Percentiles rank a stretch among this genome's conserved stretches.
Evolutionary conservation across 306 rosid species (phyloP).

Genomic region (Gillenia trifoliata): DNA sequence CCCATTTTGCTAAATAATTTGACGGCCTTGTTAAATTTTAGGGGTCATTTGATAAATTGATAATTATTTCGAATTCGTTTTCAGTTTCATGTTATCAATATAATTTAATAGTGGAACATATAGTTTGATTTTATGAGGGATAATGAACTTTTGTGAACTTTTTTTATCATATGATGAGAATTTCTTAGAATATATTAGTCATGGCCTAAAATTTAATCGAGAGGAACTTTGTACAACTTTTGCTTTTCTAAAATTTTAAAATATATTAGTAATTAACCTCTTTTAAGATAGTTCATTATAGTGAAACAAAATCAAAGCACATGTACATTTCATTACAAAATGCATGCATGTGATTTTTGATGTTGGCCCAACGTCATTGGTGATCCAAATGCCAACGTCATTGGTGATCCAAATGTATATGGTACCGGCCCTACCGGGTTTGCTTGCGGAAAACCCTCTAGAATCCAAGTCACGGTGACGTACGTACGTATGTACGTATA

Average conservation of each 20-base stretch:
- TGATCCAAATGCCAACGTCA: conserved; percentile 19
- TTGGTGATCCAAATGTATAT: conserved; percentile 2
- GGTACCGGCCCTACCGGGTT: background rate
- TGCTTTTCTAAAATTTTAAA: no score
- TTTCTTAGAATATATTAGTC: no score
- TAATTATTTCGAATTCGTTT: no score
- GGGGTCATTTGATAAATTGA: no score
- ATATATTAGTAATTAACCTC: no score
- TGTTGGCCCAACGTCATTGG: conserved; percentile 16
- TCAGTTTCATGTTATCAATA: background rate
- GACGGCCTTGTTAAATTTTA: background rate
- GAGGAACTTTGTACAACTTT: no score
- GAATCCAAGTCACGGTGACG: background rate
- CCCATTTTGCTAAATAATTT: background rate
- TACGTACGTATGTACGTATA: no score
- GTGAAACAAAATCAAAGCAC: no score
- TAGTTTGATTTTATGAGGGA: background rate
- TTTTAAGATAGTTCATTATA: no score
- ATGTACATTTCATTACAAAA: background rate
- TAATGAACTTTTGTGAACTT: no score
- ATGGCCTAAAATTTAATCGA: background rate
- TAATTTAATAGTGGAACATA: background rate
- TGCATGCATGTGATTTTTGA: background rate
- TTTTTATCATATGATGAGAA: background rate
- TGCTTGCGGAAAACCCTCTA: background rate